Conservation (phyloP, 306 rosid genomes). For the Cucurbita argyrosperma region DNA sequence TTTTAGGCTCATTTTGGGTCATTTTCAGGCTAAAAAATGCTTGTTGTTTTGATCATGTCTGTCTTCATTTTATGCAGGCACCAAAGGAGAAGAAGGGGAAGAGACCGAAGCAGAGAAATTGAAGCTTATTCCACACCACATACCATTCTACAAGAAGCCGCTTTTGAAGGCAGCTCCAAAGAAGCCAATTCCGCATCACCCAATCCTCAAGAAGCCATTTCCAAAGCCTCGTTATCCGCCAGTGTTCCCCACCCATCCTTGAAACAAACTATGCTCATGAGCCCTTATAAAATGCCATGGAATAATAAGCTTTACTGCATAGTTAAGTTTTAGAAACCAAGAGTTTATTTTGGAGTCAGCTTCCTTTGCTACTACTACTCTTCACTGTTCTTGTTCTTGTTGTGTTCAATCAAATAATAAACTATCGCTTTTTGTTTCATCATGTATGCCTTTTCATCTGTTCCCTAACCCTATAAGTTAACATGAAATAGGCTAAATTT, state of each 20-base stretch:
- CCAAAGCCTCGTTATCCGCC: neutral
- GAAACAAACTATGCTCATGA: neutral
- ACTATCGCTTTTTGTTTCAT: too few relatives aligned
- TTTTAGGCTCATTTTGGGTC: neutral
- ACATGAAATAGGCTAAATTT: neutral
- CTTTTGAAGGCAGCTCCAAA: neutral
- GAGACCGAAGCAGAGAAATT: neutral
- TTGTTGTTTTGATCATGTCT: neutral
- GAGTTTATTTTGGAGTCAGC: too few relatives aligned
- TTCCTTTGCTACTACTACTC: too few relatives aligned
- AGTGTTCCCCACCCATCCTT: neutral
- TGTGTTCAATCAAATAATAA: too few relatives aligned
- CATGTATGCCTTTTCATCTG: neutral
- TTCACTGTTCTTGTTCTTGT: too few relatives aligned
- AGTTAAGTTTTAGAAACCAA: neutral
- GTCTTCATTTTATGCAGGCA: neutral
- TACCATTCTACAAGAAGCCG: conserved; percentile 8
- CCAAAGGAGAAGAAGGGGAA: neutral
- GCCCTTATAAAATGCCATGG: neutral
- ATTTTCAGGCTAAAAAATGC: neutral
- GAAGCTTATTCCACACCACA: neutral
- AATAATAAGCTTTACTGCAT: neutral
- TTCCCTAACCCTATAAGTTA: neutral
- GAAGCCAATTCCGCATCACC: neutral
- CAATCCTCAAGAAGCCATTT: conserved; percentile 7